Evolutionary conservation across 1,284 basidiomycete genomes (phyloP).

Genomic region (Cutaneotrichosporon dermatis): DNA sequence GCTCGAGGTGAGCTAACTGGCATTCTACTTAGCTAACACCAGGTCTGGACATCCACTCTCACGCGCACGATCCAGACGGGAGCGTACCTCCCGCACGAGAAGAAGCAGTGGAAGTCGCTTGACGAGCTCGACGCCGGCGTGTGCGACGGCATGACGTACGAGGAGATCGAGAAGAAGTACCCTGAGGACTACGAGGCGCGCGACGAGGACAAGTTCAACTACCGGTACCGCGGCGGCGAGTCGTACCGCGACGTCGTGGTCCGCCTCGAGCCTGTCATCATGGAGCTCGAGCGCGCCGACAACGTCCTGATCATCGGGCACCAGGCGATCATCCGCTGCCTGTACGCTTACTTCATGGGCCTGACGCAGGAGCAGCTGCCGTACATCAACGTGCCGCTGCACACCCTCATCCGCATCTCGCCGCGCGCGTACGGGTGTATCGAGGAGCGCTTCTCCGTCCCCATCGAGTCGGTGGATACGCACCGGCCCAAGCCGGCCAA

Average conservation of each 20-base stretch:
- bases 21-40: neutral
- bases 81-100: conserved; percentile 73
- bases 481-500: conserved; percentile 76
- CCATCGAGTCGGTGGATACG: conserved; percentile 87
- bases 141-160: conserved; percentile 99
- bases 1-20: conserved; percentile 51
- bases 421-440: conserved; percentile 98
- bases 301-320: conserved; percentile 97
- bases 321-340: conserved; percentile 81
- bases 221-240: conserved; percentile 90
- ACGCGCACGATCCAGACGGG: conserved; percentile 90
- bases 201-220: conserved; percentile 99
- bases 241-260: conserved; percentile 95
- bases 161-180: conserved; percentile 95
- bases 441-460: conserved; percentile 82
- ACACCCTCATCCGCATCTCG: conserved; percentile 96
- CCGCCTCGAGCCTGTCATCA: conserved; percentile 93
- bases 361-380: conserved; percentile 89
- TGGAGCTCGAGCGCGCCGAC: conserved; percentile 96
- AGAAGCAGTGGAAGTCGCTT: conserved; percentile 96
- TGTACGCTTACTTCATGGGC: conserved; percentile 95
- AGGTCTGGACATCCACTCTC: conserved; percentile 96
- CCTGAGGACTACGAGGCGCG: conserved; percentile 98
- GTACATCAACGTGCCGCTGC: conserved; percentile 94
- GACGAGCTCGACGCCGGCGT: conserved; percentile 99